Conservation (phyloP, 75 land plant species). For the Selaginella moellendorffii region DNA sequence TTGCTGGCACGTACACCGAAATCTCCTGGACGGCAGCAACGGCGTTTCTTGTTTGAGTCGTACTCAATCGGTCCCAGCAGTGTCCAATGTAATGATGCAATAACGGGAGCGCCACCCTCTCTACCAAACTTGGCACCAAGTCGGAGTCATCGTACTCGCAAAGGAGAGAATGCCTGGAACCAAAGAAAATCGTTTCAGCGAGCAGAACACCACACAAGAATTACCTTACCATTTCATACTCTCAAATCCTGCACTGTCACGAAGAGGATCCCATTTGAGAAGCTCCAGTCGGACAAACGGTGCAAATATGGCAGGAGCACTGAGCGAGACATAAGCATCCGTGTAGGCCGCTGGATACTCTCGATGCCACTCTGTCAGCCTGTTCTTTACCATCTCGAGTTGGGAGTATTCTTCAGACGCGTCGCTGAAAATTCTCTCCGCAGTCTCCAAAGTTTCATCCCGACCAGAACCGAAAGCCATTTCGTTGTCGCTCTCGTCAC, state of each 20-base stretch:
- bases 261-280: slow-evolving; percentile 91
- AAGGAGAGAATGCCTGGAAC: slow-evolving; percentile 56
- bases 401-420: slow-evolving; percentile 71
- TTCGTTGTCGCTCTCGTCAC: slow-evolving; percentile 97
- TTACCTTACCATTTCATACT: slow-evolving; percentile 73
- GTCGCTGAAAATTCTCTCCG: slow-evolving; percentile 72
- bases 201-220: background rate
- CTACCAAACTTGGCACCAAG: slow-evolving; percentile 72
- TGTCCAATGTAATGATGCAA: slow-evolving; percentile 72
- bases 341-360: slow-evolving; percentile 42
- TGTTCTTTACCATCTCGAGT: slow-evolving; percentile 56
- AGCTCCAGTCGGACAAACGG: slow-evolving; percentile 92
- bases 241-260: slow-evolving; percentile 46
- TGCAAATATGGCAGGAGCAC: slow-evolving; percentile 81
- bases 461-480: slow-evolving; percentile 50
- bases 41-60: slow-evolving; percentile 53
- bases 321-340: slow-evolving; percentile 85
- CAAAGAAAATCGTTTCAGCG: background rate
- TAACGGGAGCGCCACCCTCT: slow-evolving; percentile 76
- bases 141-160: slow-evolving; percentile 70
- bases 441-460: slow-evolving; percentile 45
- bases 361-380: slow-evolving; percentile 67
- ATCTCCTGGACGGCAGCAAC: slow-evolving; percentile 63
- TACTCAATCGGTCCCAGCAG: slow-evolving; percentile 90
- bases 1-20: slow-evolving; percentile 43